These are phyloP conservation scores for Cordyceps pruinosa DNA, from an alignment of 2,329 filamentous ascomycete species.

Conservation along the genomic window DNA sequence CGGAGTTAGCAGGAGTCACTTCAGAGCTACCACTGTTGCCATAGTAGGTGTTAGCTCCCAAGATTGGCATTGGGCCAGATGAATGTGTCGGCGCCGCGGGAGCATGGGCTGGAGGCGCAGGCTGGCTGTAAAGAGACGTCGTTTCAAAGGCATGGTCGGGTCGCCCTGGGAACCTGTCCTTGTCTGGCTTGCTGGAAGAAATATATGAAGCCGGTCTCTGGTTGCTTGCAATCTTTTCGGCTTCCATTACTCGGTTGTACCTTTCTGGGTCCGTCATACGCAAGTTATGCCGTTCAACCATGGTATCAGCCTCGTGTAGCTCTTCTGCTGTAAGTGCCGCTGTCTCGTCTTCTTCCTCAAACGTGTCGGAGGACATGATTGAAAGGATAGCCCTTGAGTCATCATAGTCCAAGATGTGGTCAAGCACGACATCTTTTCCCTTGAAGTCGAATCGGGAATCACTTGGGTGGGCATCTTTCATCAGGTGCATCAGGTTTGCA, in stretches of 20 bases:
- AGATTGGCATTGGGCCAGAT: background rate
- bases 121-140: background rate
- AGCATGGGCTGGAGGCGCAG: background rate
- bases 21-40: background rate
- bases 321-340: slow-evolving; percentile 53
- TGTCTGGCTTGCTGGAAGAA: slow-evolving; percentile 4
- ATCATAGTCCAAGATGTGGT: slow-evolving; percentile 35
- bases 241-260: slow-evolving; percentile 20
- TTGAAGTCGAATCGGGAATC: slow-evolving; percentile 37
- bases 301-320: slow-evolving; percentile 42
- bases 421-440: slow-evolving; percentile 59
- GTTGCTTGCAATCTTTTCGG: background rate
- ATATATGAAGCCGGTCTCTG: background rate
- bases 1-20: background rate
- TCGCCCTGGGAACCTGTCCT: background rate
- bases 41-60: background rate
- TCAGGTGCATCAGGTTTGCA: slow-evolving; percentile 51
- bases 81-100: slow-evolving; percentile 15
- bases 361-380: slow-evolving; percentile 64
- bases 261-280: slow-evolving; percentile 27
- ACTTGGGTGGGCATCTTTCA: slow-evolving; percentile 40
- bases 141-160: background rate
- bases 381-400: slow-evolving; percentile 37
- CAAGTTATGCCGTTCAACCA: slow-evolving; percentile 27
- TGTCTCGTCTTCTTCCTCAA: slow-evolving; percentile 60